Conservation (phyloP, 176 grass and related monocot species). For the Zizania latifolia region DNA sequence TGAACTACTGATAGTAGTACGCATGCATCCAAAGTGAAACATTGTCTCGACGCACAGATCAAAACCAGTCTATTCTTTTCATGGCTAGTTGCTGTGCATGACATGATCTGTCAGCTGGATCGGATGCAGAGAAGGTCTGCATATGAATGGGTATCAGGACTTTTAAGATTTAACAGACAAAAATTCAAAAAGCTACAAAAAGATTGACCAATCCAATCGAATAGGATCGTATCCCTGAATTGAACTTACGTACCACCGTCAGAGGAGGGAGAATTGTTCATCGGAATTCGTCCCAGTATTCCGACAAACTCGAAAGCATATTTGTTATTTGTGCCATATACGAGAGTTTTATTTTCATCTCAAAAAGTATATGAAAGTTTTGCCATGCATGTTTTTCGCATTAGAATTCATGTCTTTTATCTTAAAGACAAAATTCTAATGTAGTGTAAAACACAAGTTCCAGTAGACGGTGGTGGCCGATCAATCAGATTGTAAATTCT, state of each 20-base stretch:
- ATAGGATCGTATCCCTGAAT: background rate
- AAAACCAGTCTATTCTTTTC: slow-evolving; percentile 17
- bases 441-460: no score
- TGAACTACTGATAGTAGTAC: background rate
- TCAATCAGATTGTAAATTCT: no score
- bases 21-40: background rate
- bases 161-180: background rate
- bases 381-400: no score
- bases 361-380: no score
- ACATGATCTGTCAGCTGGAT: slow-evolving; percentile 23
- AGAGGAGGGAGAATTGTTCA: background rate
- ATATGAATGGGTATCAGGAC: background rate
- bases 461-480: no score
- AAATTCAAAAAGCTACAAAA: slow-evolving; percentile 1
- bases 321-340: no score
- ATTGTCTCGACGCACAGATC: background rate
- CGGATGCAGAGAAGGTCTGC: background rate
- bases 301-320: no score
- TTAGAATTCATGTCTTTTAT: no score
- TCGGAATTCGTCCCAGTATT: background rate
- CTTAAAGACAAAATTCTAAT: no score
- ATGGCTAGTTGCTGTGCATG: slow-evolving; percentile 18
- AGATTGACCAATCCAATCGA: background rate
- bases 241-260: background rate
- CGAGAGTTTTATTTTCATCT: no score